Conservation (phyloP, 805 yeast genomes). For the Candida coquimbonensis region DNA sequence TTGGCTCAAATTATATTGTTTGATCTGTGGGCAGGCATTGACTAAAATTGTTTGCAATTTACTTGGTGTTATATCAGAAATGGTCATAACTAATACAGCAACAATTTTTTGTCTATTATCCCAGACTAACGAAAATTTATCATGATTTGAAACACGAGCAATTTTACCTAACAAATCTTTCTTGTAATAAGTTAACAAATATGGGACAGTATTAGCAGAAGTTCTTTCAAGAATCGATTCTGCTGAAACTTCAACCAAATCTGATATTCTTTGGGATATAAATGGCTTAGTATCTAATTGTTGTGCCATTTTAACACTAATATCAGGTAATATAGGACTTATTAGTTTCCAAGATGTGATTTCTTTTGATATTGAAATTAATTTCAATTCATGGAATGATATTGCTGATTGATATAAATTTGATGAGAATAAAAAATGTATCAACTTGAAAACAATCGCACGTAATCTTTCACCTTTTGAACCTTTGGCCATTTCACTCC, state of each 20-base stretch:
- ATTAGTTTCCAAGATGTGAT: constrained; percentile 73
- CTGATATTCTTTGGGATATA: constrained; percentile 53
- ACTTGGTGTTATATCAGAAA: constrained; percentile 38
- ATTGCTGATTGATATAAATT: constrained; percentile 62
- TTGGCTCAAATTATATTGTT: constrained; percentile 21
- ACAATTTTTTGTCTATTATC: constrained; percentile 45
- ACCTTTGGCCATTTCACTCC: constrained; percentile 59
- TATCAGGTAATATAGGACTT: constrained; percentile 70
- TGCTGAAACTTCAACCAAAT: constrained; percentile 55
- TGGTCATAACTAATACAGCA: constrained; percentile 50
- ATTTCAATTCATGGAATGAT: constrained; percentile 56
- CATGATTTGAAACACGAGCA: constrained; percentile 42
- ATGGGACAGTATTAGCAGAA: constrained; percentile 68
- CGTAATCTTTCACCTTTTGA: constrained; percentile 64
- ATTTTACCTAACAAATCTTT: constrained; percentile 55
- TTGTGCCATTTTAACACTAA: constrained; percentile 58
- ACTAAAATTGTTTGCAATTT: constrained; percentile 47
- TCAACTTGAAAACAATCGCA: constrained; percentile 54
- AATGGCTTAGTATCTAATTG: constrained; percentile 41
- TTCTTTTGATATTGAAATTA: constrained; percentile 47
- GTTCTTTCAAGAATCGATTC: constrained; percentile 62
- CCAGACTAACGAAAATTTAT: constrained; percentile 41
- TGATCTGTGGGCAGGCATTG: constrained; percentile 45
- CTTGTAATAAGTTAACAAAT: constrained; percentile 59
- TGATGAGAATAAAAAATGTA: constrained; percentile 57